These are phyloP conservation scores for Corinectria fuckeliana DNA, from an alignment of 2,329 filamentous ascomycete species.

Conservation along the genomic window DNA sequence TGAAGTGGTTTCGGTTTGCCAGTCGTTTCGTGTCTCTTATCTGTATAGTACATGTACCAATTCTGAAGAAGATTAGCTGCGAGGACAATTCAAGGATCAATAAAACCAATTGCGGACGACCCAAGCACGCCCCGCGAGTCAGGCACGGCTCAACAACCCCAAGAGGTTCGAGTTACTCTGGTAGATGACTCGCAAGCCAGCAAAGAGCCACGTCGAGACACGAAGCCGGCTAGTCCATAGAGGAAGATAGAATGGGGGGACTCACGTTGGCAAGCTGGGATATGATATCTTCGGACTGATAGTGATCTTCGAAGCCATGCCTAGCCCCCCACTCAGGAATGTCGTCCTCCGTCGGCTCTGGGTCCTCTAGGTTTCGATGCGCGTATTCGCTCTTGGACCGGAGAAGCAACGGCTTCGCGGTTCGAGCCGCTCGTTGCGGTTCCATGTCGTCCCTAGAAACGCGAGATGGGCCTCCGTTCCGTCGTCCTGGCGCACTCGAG, in stretches of 20 bases:
- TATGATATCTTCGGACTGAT: conserved; percentile 88
- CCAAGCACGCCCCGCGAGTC: neutral
- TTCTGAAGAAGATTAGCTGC: conserved; percentile 61
- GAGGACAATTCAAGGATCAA: neutral
- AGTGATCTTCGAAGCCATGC: conserved; percentile 92
- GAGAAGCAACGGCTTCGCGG: conserved; percentile 57
- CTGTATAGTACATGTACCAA: conserved; percentile 99
- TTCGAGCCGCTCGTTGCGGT: conserved; percentile 46
- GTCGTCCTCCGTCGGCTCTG: conserved; percentile 53
- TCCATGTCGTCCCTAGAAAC: conserved; percentile 43
- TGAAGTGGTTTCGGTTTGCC: conserved; percentile 78
- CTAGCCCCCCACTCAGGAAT: conserved; percentile 65
- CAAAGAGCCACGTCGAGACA: neutral
- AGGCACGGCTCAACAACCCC: too few species aligned
- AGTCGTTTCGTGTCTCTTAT: conserved; percentile 95
- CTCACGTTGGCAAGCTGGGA: conserved; percentile 81
- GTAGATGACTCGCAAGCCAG: neutral
- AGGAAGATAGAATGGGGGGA: conserved; percentile 36
- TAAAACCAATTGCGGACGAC: neutral
- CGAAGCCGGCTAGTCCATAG: neutral
- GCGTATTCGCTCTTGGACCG: conserved; percentile 65
- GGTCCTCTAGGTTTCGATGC: conserved; percentile 49
- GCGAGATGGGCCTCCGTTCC: conserved; percentile 41
- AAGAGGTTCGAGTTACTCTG: neutral
- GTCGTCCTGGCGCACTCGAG: conserved; percentile 54